Base-by-base conservation (phyloP, 1,284 basidiomycete genomes). In the Cutaneotrichosporon mucoides region DNA sequence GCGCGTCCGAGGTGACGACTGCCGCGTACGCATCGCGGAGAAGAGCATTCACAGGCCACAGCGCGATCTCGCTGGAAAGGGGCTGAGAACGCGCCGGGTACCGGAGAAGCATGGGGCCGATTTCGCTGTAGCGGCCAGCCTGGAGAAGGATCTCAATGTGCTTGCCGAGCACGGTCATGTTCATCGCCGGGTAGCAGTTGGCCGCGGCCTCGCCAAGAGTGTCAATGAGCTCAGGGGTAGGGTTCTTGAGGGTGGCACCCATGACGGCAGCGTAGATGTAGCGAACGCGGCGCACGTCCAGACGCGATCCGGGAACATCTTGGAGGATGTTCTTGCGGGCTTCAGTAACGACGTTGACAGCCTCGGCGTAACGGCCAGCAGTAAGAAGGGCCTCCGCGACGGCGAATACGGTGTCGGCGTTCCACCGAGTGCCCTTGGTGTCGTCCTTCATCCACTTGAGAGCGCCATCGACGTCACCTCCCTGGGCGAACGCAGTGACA, bases 401-500 rank as follows among this genome's bases (percentile, higher is more conserved):
- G 8, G 43, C 58, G 33, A 54, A 51, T 4, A 51, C 42, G 2
- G 36, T 12, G 24, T 40, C 12, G 45, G 44, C 6, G 16, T 8
- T 13, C 34, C 24, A 24, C 24, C 24, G 24, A 24, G 24, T 24
- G 24, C 11, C 6, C 37, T 24, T 12, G 38, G 36, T 15, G 12
- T 3, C 2, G 36, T 41, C 41, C 55, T 87, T 80, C 69, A 88
- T 89, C 90, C 89, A 91, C 9, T 80, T 72, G 42, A 86, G 68
- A 0, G 90, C 90, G 1, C 84, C 85, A 3, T 79, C 69, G 9
- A 86, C 67, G 65, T 93, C 88, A 6, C 85, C 85, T 1, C 76
- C 69, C 15, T 80, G 74, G 66, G 85, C 82, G 72, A 93, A 90
- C 0, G 86, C 87, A 0, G 74, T 72, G 60, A 95, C 83, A 64